phyloP scores from a whole-genome alignment of 129 eudicot genomes.

The Flaveria ramosissima region DNA sequence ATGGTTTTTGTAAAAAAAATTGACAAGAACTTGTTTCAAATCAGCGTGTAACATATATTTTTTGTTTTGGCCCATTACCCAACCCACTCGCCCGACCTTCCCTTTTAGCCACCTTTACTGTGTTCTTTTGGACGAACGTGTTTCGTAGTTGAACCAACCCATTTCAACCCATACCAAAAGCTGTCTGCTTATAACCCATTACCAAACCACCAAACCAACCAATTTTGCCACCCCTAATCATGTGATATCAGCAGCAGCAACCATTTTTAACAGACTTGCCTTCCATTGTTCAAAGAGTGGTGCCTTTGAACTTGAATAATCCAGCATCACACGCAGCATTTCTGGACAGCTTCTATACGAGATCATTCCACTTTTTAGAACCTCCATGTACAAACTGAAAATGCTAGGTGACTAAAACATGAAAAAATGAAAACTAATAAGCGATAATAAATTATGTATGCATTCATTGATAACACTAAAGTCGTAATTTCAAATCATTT shows the following conservation, averaged over 20 bases:
- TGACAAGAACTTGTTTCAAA: background rate
- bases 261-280: conserved; percentile 35
- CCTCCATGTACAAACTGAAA: conserved; percentile 69
- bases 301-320: conserved; percentile 53
- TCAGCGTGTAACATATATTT: conserved; percentile 1
- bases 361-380: conserved; percentile 62
- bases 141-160: background rate
- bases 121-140: background rate
- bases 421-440: conserved; percentile 24
- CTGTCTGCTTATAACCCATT: conserved; percentile 4
- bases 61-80: background rate
- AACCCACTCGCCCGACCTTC: background rate
- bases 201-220: background rate
- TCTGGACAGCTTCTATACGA: conserved; percentile 71
- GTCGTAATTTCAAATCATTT: background rate
- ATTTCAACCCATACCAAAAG: background rate
- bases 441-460: background rate
- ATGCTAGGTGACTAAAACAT: conserved; percentile 57
- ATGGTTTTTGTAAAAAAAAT: background rate
- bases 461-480: background rate
- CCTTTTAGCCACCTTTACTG: background rate
- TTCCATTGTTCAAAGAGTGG: conserved; percentile 63
- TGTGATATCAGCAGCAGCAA: background rate
- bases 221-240: background rate
- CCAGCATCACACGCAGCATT: conserved; percentile 60